Percentiles rank a stretch among this genome's conserved stretches.
These are phyloP conservation scores for Lecanicillium sp. DNA, from an alignment of 2,329 filamentous ascomycete species.

Conservation along the genomic window DNA sequence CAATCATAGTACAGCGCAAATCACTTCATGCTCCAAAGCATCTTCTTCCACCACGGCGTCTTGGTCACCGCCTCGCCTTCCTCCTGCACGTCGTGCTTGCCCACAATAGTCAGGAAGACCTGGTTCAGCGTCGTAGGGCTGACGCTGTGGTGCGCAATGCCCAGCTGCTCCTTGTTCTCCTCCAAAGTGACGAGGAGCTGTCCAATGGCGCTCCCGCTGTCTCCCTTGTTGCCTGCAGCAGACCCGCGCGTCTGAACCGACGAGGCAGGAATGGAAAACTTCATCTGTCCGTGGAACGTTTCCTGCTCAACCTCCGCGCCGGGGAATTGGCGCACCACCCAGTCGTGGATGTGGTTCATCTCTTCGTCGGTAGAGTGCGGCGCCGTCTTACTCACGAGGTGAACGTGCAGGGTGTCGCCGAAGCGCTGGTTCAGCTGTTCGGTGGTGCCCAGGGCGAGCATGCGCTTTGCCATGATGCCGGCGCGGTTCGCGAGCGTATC, in stretches of 20 bases:
- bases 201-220: conserved; percentile 45
- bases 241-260: conserved; percentile 14
- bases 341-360: conserved; percentile 54
- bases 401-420: conserved; percentile 68
- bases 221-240: conserved; percentile 12
- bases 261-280: conserved; percentile 16
- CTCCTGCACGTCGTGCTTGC: conserved; percentile 65
- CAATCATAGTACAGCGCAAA: too few species aligned
- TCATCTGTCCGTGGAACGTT: conserved; percentile 29
- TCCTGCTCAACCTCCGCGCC: conserved; percentile 58
- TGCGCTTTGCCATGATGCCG: conserved; percentile 71
- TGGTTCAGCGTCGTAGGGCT: conserved; percentile 80
- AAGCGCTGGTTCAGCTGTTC: conserved; percentile 61
- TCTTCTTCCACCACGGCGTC: conserved; percentile 16
- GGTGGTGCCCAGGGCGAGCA: conserved; percentile 70
- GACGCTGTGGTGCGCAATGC: conserved; percentile 74
- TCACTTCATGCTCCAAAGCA: too few species aligned
- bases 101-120: conserved; percentile 76
- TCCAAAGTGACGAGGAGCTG: conserved; percentile 65
- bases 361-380: conserved; percentile 60
- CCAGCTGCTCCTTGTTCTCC: conserved; percentile 54
- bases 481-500: conserved; percentile 56
- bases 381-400: conserved; percentile 63
- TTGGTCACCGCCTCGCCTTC: conserved; percentile 42
- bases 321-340: conserved; percentile 52